A percentile compares a stretch with the other conserved stretches of the same genome.
phyloP scores from a whole-genome alignment of 148 eudicot species.

The Vaccinium macrocarpon region DNA sequence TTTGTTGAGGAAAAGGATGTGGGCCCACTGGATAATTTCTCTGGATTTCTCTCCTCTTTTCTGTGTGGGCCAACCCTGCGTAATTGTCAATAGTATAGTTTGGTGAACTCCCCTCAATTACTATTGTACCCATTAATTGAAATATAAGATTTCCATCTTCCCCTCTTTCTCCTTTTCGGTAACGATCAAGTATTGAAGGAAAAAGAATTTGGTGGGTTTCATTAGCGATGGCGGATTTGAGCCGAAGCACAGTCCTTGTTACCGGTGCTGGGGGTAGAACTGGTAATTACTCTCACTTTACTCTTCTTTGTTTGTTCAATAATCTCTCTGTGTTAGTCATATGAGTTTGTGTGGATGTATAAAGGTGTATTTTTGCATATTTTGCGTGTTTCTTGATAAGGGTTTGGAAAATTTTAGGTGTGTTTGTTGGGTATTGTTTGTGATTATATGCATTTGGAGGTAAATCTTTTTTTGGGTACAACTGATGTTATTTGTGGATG shows the following conservation, averaged over 20 bases:
- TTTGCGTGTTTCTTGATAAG: neutral
- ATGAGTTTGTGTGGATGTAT: neutral
- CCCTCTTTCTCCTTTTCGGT: constrained; percentile 15
- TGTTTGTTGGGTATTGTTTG: neutral
- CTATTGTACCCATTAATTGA: neutral
- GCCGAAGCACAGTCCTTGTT: constrained; percentile 62
- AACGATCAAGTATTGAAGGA: neutral
- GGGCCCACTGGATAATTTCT: neutral
- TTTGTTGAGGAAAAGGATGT: neutral
- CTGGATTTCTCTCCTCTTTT: neutral
- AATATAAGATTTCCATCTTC: neutral
- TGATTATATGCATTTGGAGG: neutral
- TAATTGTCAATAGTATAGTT: constrained; percentile 5
- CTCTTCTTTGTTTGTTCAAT: neutral
- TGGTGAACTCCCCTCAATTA: neutral
- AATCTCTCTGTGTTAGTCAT: neutral
- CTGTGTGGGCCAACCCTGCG: too few relatives aligned
- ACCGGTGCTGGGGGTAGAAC: constrained; percentile 87
- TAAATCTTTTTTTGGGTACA: neutral
- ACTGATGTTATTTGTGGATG: too few relatives aligned
- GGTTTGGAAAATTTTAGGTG: neutral
- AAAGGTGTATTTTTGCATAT: neutral
- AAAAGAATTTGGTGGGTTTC: constrained; percentile 20
- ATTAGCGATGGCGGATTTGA: constrained; percentile 46
- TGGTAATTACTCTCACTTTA: constrained; percentile 28